Evolutionary conservation across 1,284 basidiomycete species (phyloP), one percentile per base, ranked within the genome.

Genomic region (Schizophyllum commune): DNA sequence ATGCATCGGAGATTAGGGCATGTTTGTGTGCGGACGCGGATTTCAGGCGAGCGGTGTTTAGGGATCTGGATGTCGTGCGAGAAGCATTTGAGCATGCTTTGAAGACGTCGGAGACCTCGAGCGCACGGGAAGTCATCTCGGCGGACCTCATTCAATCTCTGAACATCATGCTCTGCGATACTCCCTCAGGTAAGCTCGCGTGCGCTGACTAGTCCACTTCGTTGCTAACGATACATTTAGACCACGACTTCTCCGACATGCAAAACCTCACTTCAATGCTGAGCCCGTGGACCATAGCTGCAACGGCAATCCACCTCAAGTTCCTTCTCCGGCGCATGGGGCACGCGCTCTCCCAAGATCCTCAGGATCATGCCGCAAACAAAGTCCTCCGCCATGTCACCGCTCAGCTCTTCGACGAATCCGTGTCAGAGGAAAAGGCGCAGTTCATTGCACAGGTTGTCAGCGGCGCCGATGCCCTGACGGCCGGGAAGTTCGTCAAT

Each of bases 261-360:
- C 80, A 22, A 15, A 76, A 82, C 60, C 80, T 86, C 5, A 83
- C 83, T 0, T 83, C 81, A 21, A 75, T 86, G 51, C 77, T 92
- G 22, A 91, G 87, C 63, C 90, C 89, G 0, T 92, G 90, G 89
- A 89, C 89, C 68, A 82, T 92, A 39, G 83, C 86, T 17, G 88
- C 87, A 1, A 91, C 91, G 0, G 85, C 87, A 1, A 85, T 91
- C 60, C 86, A 91, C 67, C 80, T 91, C 63, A 86, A 90, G 59
- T 82, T 92, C 53, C 82, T 86, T 32, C 76, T 91, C 60, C 82
- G 86, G 68, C 87, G 89, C 66, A 75, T 91, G 65, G 86, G 85
- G 34, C 80, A 84, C 59, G 83, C 83, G 5, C 77, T 91, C 33
- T 73, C 77, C n/a, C 53, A 85, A 34, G 73, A 77, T 6, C 82